These are phyloP conservation scores for Sclerotiophoma versabilis DNA, from an alignment of 2,329 filamentous ascomycete genomes.

Conservation along the genomic window DNA sequence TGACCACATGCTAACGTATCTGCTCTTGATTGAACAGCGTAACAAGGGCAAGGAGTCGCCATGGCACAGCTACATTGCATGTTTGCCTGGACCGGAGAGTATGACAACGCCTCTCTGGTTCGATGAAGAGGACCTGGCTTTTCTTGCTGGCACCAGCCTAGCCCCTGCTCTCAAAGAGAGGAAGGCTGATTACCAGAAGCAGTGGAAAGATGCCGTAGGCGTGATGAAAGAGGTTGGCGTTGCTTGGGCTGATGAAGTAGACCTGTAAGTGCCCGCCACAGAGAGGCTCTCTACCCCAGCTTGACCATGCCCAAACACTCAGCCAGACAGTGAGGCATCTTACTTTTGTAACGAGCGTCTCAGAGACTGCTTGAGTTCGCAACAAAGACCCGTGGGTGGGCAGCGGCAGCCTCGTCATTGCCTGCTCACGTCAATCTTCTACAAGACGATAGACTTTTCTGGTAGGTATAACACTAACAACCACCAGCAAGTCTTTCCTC, in stretches of 20 bases:
- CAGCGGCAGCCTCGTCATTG: no score
- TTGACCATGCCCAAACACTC: background rate
- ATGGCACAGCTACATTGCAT: slow-evolving; percentile 48
- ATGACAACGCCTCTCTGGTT: slow-evolving; percentile 51
- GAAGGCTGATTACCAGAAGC: slow-evolving; percentile 26
- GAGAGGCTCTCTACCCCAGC: background rate
- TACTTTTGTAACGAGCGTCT: no score
- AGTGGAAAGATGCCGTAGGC: slow-evolving; percentile 34
- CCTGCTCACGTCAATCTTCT: background rate
- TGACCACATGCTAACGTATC: slow-evolving; percentile 43
- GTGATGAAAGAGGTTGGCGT: slow-evolving; percentile 29
- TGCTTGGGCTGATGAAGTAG: slow-evolving; percentile 23
- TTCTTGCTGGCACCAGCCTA: slow-evolving; percentile 47
- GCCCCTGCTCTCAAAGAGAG: slow-evolving; percentile 33
- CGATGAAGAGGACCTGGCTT: slow-evolving; percentile 41
- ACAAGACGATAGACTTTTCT: background rate
- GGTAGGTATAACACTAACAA: slow-evolving; percentile 23
- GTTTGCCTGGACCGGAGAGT: slow-evolving; percentile 38
- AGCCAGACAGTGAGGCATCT: background rate
- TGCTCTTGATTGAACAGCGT: slow-evolving; percentile 48
- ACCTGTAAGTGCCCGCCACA: slow-evolving; percentile 33
- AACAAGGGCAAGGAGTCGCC: slow-evolving; percentile 32
- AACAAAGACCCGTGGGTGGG: no score
- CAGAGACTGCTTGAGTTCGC: no score
- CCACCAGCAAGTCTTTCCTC: slow-evolving; percentile 54